A percentile compares a stretch with the other conserved stretches of the same genome.
These are phyloP conservation scores for Cadophora luteo-olivacea DNA, from an alignment of 2,329 filamentous ascomycete species.

Conservation along the genomic window DNA sequence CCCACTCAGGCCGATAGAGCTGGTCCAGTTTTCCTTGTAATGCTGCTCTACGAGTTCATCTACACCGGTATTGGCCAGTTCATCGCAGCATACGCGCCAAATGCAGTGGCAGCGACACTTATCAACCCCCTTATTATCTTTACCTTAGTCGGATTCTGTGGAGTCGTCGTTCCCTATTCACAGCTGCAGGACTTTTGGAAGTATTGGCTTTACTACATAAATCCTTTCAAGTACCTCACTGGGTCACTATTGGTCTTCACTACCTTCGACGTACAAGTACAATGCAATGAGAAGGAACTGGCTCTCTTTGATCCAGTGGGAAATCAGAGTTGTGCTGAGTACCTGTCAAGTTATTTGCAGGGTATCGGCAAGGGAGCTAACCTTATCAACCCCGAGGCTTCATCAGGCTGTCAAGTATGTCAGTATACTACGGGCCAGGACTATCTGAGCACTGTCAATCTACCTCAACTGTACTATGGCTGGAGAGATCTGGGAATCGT, in stretches of 20 bases:
- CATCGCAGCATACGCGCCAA: slow-evolving; percentile 67
- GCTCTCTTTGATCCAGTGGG: slow-evolving; percentile 69
- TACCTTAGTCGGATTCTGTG: slow-evolving; percentile 75
- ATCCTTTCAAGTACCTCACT: slow-evolving; percentile 74
- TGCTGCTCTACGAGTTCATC: slow-evolving; percentile 64
- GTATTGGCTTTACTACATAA: slow-evolving; percentile 62
- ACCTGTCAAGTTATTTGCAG: slow-evolving; percentile 58
- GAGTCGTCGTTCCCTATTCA: slow-evolving; percentile 76
- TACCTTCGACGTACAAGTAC: slow-evolving; percentile 56
- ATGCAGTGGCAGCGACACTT: slow-evolving; percentile 61
- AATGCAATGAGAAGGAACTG: slow-evolving; percentile 58
- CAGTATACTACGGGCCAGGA: slow-evolving; percentile 63
- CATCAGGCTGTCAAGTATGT: slow-evolving; percentile 63
- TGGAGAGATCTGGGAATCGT: slow-evolving; percentile 68
- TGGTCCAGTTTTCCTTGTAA: slow-evolving; percentile 61
- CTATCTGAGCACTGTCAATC: slow-evolving; percentile 64
- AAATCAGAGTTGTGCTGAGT: slow-evolving; percentile 63
- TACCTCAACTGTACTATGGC: slow-evolving; percentile 66
- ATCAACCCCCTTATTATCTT: slow-evolving; percentile 51
- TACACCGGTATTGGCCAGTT: slow-evolving; percentile 68
- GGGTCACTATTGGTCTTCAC: slow-evolving; percentile 71
- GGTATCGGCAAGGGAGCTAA: slow-evolving; percentile 55
- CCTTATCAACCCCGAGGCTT: slow-evolving; percentile 66
- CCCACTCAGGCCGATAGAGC: slow-evolving; percentile 51
- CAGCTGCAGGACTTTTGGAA: slow-evolving; percentile 44